A percentile compares a stretch with the other conserved stretches of the same genome.
phyloP scores from a whole-genome alignment of 1,139 yeast species.

The Candida sanyaensis region DNA sequence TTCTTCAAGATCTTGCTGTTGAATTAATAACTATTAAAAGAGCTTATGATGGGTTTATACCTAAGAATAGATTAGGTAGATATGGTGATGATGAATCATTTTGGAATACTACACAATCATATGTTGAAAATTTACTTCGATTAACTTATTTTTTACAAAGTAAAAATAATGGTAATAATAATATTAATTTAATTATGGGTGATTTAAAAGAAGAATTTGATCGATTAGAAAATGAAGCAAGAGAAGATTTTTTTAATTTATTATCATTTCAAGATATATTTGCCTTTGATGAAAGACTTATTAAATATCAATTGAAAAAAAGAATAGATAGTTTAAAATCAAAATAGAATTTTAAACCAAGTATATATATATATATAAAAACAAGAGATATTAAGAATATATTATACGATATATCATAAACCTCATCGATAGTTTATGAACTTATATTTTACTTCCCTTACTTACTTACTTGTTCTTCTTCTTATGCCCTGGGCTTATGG shows the following conservation, averaged over 20 bases:
- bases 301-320: background rate
- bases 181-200: slow-evolving; percentile 6
- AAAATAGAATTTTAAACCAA: background rate
- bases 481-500: background rate
- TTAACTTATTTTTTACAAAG: background rate
- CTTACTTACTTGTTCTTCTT: too few species aligned
- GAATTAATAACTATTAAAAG: background rate
- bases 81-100: slow-evolving; percentile 5
- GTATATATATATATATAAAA: background rate
- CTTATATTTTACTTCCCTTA: too few species aligned
- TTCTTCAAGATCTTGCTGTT: background rate
- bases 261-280: slow-evolving; percentile 1
- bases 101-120: background rate
- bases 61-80: slow-evolving; percentile 3
- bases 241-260: slow-evolving; percentile 4
- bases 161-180: background rate
- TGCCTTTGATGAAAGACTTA: slow-evolving; percentile 2
- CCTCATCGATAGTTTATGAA: too few species aligned
- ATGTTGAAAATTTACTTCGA: background rate
- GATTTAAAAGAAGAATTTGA: slow-evolving; percentile 5
- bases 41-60: slow-evolving; percentile 2
- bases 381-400: background rate
- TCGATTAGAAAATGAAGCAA: slow-evolving; percentile 2
- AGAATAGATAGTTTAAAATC: background rate
- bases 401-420: too few species aligned